Evolutionary conservation across 2,329 filamentous ascomycete species (phyloP), one percentile per base, ranked within the genome.

Genomic region (Leptographium lundbergii): DNA sequence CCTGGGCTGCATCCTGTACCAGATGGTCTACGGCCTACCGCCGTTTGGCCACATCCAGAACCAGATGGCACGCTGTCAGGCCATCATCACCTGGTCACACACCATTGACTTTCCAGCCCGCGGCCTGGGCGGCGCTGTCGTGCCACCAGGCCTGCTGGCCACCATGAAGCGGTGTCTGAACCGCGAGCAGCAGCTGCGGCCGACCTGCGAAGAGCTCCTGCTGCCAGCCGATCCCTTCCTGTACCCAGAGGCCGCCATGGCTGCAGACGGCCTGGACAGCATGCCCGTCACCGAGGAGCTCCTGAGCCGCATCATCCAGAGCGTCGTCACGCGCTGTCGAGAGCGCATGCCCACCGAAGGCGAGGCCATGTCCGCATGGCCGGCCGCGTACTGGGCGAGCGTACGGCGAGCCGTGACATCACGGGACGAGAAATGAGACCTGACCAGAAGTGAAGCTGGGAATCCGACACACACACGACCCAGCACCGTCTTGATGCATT

Each of bases 11-110:
- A 97, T 99, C 62, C 77, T 99, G 17, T 99, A 95, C 74, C 92
- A 97, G 70, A 95, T 99, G 88, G 89, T 92, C 0, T 99, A 99
- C 69, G 94, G 94, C n/a, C 81, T 87, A n/a, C 88, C 90, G 4
- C 94, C 94, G 0, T 99, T 99, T 68, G 91, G 87, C 17, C 91
- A 97, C 69, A 95, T 99, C 65, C 77, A 83, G 60, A 94, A 92
- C 72, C 89, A 86, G 67, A 89, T 95, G 75, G 84, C 88, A 45
- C 85, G 90, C 25, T 94, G 95, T 69, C 85, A 90, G 71, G 88
- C 89, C 61, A 94, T 95, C 68, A 88, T 91, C 65, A 89, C 92
- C 70, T 88, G 84, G 71, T 79, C 84, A 59, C 84, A 91, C 70
- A 70, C 73, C 6, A 89, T 95, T 67, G 81, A 89, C 59, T 94